These are phyloP conservation scores for Petunia hybrid DNA, from an alignment of 305 asterid species.

Conservation along the genomic window DNA sequence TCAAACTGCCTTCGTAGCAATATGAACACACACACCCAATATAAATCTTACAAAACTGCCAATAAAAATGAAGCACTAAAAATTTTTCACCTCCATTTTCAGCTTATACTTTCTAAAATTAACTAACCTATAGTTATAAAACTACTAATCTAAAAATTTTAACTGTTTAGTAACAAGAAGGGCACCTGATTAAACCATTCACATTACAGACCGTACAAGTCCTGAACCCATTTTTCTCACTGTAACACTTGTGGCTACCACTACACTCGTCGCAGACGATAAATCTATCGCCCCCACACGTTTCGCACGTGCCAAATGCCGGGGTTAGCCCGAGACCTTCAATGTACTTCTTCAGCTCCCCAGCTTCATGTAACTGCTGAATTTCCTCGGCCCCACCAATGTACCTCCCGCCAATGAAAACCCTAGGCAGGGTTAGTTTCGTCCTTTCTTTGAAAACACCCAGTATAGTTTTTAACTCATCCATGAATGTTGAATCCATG, in stretches of 20 bases:
- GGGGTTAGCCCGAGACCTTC: conserved; percentile 51
- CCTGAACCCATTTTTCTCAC: conserved; percentile 77
- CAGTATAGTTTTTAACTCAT: conserved; percentile 75
- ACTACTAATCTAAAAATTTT: conserved; percentile 33
- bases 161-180: conserved; percentile 69
- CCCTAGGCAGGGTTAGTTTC: conserved; percentile 68
- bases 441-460: conserved; percentile 51
- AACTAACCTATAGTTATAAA: neutral
- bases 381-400: conserved; percentile 92
- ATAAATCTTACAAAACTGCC: too few relatives aligned
- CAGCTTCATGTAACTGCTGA: conserved; percentile 77
- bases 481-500: conserved; percentile 78
- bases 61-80: conserved; percentile 25
- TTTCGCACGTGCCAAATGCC: conserved; percentile 67
- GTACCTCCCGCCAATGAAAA: conserved; percentile 91
- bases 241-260: conserved; percentile 83
- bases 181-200: conserved; percentile 97
- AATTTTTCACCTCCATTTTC: conserved; percentile 8
- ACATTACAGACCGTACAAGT: conserved; percentile 83
- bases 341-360: conserved; percentile 76
- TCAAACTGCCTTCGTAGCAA: neutral
- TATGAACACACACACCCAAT: conserved; percentile 7
- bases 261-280: conserved; percentile 73
- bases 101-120: conserved; percentile 11
- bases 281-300: conserved; percentile 75